Evolutionary conservation across 306 rosid species (phyloP).

Genomic region (Pueraria montana): DNA sequence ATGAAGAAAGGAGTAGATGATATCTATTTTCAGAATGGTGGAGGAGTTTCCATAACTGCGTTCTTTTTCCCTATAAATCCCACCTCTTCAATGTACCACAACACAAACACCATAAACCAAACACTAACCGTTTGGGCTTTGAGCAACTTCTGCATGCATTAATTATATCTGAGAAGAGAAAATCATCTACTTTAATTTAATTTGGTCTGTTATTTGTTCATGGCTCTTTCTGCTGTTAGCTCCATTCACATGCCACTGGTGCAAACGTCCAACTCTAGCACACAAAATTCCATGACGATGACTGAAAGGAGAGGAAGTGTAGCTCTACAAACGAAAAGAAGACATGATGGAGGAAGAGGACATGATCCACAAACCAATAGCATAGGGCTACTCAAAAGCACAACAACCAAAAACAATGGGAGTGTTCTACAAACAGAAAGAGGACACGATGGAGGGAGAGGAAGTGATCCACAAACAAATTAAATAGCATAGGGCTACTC

Average conservation of each 20-base stretch:
- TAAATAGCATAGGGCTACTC: no score
- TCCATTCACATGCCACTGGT: not conserved
- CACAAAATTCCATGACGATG: not conserved
- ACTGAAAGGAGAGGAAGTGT: not conserved
- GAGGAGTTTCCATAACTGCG: no score
- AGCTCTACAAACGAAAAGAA: not conserved
- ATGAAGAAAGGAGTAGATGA: no score
- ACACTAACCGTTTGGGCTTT: not conserved
- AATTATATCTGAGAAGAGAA: no score
- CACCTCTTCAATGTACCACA: no score
- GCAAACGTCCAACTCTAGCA: not conserved
- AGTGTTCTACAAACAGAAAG: not conserved
- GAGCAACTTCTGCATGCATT: no score
- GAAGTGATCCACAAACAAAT: not conserved
- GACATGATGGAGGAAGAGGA: not conserved
- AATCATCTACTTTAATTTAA: no score
- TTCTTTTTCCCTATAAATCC: no score
- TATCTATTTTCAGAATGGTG: no score
- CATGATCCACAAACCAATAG: not conserved
- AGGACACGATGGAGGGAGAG: not conserved
- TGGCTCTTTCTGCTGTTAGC: slow-evolving; percentile 21
- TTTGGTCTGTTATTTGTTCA: not conserved
- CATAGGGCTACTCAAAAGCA: not conserved
- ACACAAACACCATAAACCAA: not conserved
- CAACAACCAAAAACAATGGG: not conserved